Base-by-base conservation (phyloP, 1,284 basidiomycete species). In the Ceratorhiza oryzae-sativae region DNA sequence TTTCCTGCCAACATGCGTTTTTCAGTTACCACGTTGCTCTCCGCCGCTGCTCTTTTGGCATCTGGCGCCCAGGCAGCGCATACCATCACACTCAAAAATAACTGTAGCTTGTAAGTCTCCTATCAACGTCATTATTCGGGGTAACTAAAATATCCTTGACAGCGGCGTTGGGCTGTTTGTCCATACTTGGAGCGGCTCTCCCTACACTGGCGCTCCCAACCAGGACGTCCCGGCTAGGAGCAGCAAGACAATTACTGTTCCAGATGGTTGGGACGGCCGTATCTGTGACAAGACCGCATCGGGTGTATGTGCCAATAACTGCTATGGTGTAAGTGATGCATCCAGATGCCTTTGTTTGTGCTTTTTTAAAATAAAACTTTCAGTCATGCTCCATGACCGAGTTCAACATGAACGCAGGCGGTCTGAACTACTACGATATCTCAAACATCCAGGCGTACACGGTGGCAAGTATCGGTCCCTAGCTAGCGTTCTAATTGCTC, bases 211-310 rank as follows among this genome's bases (percentile, higher is more conserved):
- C 10, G 59, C 8, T 27, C 1, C n/a, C 2, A 41, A 20, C 20
- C 39, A 46, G 3, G 49, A 49, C 25, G n/a, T 72, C 36, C 23
- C 34, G 0, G 71, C 73, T 2, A 62, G 63, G 23, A 42, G 42
- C 27, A 41, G 49, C 25, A 72, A 51, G 53, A 39, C 25, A 15
- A 39, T 74, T 25, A 51, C 49, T n/a, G 36, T 74, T 27, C 73
- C 70, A 0, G 46, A 49, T 8, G 73, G 71, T 36, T 74, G 73
- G 73, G 71, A 74, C 30, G 62, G 71, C n/a, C 59, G 71, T 49
- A 71, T 74, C 39, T 74, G 73, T 45, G 71, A 74, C 45, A 58
- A 48, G 15, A 51, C 45, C 32, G 67, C 67, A 15, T 58, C 67
- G 2, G 71, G 71, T 13, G 61, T 42, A 5, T 74, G 73, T 25